A percentile compares a stretch with the other conserved stretches of the same genome.
These are phyloP conservation scores for Cubamyces lactineus DNA, from an alignment of 768 basidiomycete genomes.

Conservation along the genomic window DNA sequence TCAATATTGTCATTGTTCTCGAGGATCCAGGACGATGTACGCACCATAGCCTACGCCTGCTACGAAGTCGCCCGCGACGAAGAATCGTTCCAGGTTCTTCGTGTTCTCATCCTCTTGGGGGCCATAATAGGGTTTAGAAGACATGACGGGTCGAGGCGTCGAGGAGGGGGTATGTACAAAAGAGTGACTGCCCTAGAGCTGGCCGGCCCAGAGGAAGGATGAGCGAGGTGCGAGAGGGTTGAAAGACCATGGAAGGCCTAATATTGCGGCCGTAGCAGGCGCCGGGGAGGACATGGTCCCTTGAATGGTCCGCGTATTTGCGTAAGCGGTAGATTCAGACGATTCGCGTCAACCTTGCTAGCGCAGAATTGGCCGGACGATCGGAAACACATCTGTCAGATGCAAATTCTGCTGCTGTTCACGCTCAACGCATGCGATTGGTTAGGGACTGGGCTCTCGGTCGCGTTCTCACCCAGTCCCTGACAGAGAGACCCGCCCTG, in stretches of 20 bases:
- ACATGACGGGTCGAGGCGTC: conserved; percentile 1
- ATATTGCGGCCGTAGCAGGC: background rate
- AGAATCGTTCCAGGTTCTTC: conserved; percentile 44
- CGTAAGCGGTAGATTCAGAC: too few relatives aligned
- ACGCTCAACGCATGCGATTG: too few relatives aligned
- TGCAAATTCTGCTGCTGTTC: background rate
- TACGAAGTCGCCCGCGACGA: conserved; percentile 46
- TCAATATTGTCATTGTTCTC: background rate
- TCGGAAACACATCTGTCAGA: conserved; percentile 3
- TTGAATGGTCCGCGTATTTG: too few relatives aligned
- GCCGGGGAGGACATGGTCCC: background rate
- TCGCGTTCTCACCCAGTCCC: too few relatives aligned
- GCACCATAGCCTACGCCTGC: conserved; percentile 46
- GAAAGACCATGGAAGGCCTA: background rate
- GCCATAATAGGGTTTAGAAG: conserved; percentile 31
- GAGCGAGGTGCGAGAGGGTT: background rate
- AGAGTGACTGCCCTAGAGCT: background rate
- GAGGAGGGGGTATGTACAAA: conserved; percentile 4
- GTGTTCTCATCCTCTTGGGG: conserved; percentile 39
- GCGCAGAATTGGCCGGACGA: background rate
- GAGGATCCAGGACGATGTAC: background rate
- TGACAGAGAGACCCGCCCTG: too few relatives aligned
- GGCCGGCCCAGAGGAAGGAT: conserved; percentile 6
- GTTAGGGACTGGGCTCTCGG: too few relatives aligned
- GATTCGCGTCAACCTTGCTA: background rate